Base-by-base conservation (phyloP, 371 early-diverging fungal species). In the Lichtheimia hyalospora region DNA sequence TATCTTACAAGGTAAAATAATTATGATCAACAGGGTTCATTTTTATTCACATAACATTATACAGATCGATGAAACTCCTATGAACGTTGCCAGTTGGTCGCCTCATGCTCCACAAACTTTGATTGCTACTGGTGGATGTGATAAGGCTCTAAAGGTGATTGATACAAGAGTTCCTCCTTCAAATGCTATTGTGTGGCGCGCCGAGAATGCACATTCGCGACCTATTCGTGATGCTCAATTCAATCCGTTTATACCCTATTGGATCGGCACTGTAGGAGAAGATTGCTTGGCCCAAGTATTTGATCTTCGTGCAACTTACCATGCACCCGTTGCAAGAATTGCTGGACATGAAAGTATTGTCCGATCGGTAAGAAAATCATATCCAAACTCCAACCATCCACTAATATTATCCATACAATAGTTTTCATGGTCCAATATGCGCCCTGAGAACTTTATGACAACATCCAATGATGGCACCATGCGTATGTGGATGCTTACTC, bases 191-290 rank as follows among this genome's bases (percentile, higher is more conserved):
- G 73, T 67, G 0, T 75, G 75, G 75, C 56, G 53, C 21, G 67
- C 62, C 3, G 34, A 54, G 7, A 54, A 67, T 24, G 73, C 75
- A 0, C 82, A 78, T 49, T 61, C 60, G 21, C 69, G 61, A 3
- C 60, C 84, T 10, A 79, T 91, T 10, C 81, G 72, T 5, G 84
- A 86, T 43, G 76, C 86, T 4, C 63, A 82, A 41, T 90, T 90
- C 74, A 89, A 80, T 61, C 88, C 92, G 12, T 90, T 89, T 59
- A 74, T 92, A 52, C 92, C 93, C 5, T 90, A 91, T 61, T 92
- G 91, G 92, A 57, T 93, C 43, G 92, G 92, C 0, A 81, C 83
- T 13, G 77, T 68, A 51, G 89, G 91, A 52, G 89, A 86, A 43
- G 88, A 85, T 61, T 79, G 85, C 0, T 64, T 76, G 0, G 88